Conservation (phyloP, 2,329 filamentous ascomycete genomes). For the Chaetomiaceae sp. region DNA sequence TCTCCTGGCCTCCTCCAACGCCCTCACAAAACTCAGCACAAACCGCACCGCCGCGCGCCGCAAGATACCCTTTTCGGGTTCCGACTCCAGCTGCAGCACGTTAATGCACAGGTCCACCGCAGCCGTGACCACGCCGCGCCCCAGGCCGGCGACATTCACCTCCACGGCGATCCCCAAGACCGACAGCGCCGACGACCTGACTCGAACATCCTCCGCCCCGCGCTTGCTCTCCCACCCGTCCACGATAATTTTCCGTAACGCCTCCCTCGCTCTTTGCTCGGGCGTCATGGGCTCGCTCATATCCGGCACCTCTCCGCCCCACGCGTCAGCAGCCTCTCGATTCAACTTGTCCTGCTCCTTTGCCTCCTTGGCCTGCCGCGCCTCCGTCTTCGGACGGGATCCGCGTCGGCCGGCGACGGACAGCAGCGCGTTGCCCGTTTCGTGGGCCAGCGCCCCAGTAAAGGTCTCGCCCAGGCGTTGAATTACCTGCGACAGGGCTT, state of each 20-base stretch:
- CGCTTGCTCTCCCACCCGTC: conserved; percentile 63
- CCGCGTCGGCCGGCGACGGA: conserved; percentile 61
- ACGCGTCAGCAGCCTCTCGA: conserved; percentile 49
- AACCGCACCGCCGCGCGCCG: conserved; percentile 62
- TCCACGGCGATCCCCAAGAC: conserved; percentile 59
- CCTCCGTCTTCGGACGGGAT: conserved; percentile 55
- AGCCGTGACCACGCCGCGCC: conserved; percentile 47
- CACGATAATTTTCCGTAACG: conserved; percentile 55
- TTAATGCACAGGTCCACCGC: conserved; percentile 60
- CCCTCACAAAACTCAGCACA: conserved; percentile 57
- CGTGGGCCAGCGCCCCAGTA: conserved; percentile 46
- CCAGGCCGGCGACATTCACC: conserved; percentile 54
- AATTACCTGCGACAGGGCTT: conserved; percentile 62
- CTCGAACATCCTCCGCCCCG: conserved; percentile 64
- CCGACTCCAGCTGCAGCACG: conserved; percentile 59
- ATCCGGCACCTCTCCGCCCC: conserved; percentile 51
- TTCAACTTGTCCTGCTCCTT: conserved; percentile 45
- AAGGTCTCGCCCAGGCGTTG: conserved; percentile 56
- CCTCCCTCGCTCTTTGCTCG: conserved; percentile 44
- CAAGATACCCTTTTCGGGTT: conserved; percentile 58
- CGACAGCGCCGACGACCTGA: conserved; percentile 65
- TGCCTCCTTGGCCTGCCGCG: conserved; percentile 50
- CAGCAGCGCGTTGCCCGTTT: conserved; percentile 56
- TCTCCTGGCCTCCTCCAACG: conserved; percentile 52
- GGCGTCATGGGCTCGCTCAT: conserved; percentile 40